These are phyloP conservation scores for Trametes villosa DNA, from an alignment of 768 basidiomycete species.

Conservation along the genomic window DNA sequence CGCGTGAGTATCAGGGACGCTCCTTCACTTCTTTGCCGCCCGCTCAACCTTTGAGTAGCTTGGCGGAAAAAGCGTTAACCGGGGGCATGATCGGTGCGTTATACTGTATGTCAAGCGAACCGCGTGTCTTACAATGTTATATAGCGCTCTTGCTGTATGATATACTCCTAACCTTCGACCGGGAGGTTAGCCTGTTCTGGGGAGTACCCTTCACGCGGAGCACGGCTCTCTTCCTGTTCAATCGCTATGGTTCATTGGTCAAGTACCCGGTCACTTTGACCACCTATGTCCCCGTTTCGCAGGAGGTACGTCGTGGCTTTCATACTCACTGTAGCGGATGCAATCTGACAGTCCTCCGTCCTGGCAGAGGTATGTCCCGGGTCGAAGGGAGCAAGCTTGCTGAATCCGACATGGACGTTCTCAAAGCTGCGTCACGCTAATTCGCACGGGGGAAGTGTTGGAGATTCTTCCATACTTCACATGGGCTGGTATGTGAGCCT, in stretches of 20 bases:
- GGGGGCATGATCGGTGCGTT: background rate
- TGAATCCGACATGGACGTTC: too few relatives aligned
- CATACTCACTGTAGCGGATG: too few relatives aligned
- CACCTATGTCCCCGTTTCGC: background rate
- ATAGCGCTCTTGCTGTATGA: slow-evolving; percentile 24
- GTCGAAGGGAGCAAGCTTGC: too few relatives aligned
- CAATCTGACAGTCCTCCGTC: too few relatives aligned
- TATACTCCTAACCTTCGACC: slow-evolving; percentile 23
- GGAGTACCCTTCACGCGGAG: slow-evolving; percentile 2
- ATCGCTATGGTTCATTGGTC: slow-evolving; percentile 13
- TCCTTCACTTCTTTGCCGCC: too few relatives aligned
- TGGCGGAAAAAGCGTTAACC: background rate
- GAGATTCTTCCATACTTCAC: background rate
- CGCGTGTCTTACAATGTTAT: background rate
- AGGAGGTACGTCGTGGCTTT: background rate
- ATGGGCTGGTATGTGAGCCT: background rate
- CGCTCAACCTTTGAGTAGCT: too few relatives aligned
- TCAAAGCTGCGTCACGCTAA: background rate
- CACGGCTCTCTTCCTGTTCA: slow-evolving; percentile 21
- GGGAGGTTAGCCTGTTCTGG: slow-evolving; percentile 22
- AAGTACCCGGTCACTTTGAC: background rate
- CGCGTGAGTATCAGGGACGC: too few relatives aligned
- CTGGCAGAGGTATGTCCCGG: too few relatives aligned
- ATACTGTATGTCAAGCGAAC: background rate
- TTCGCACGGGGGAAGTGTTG: background rate